Base-by-base conservation (phyloP, 2,329 filamentous ascomycete genomes). In the Trichoderma brevicompactum region DNA sequence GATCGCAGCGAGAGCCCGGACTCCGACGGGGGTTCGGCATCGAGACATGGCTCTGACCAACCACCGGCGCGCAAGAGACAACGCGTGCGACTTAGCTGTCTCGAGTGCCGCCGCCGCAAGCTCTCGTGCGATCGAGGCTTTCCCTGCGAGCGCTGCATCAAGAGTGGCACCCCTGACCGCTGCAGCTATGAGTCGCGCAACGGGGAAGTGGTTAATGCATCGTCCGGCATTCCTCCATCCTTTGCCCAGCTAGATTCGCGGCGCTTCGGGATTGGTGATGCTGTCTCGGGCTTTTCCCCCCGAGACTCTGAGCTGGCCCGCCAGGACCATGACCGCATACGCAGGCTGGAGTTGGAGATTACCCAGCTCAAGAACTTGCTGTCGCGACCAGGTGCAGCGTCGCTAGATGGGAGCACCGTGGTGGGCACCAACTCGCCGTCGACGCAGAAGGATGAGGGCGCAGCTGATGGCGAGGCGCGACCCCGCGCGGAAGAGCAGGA, bases 141-240 rank as follows among this genome's bases (percentile, higher is more conserved):
- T 70, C 85, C 85, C 28, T 88, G 85, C 72, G 84, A 87, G 74
- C 82, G 85, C 53, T 88, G 85, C 74, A 80, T 87, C 74, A 87
- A 87, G 76, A 87, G 84, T 67, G 85, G 84, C 70, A 87, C 85
- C 34, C 81, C 85, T 19, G 85, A 87, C 59, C 80, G 82, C 15
- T 87, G 85, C 75, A 85, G 82, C 68, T 87, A 87, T 71, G 85
- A 87, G 74, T 82, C 83, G 36, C 84, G 81, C 76, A 83, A 77
- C 56, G 80, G 82, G 63, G 81, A 83, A 70, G 76, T 85, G 66
- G 76, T 83, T 68, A 80, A 82, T 64, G 76, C 80, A 71, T 78
- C 79, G 62, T 79, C 82, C 52, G 78, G 82, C 68, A 74, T 81
- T 68, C 75, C 78, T 71, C 75, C 79, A 73, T 77, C 78, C 72